A percentile compares a stretch with the other conserved stretches of the same genome.
phyloP scores from a whole-genome alignment of 2,329 filamentous ascomycete species.

The Madurella mycetomatis region DNA sequence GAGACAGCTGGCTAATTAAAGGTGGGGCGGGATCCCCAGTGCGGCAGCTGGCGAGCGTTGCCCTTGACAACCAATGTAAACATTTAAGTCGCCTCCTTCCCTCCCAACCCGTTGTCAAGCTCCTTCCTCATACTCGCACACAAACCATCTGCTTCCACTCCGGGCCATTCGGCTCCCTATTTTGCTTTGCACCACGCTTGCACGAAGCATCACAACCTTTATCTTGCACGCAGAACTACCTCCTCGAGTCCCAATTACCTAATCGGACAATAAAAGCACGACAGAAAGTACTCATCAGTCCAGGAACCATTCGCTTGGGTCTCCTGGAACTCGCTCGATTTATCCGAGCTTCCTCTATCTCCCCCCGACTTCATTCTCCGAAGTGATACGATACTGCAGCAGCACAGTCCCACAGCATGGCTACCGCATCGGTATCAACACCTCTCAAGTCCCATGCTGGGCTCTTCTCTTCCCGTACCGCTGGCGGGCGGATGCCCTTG shows the following conservation, averaged over 20 bases:
- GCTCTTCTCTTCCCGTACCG: slow-evolving; percentile 86
- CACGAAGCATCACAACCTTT: slow-evolving; percentile 4
- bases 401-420: slow-evolving; percentile 58
- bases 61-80: slow-evolving; percentile 25
- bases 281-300: slow-evolving; percentile 43
- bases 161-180: background rate
- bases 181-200: background rate
- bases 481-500: slow-evolving; percentile 89
- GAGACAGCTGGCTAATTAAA: background rate
- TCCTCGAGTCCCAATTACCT: slow-evolving; percentile 31
- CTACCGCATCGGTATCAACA: slow-evolving; percentile 74
- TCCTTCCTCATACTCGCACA: slow-evolving; percentile 8
- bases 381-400: slow-evolving; percentile 36
- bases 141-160: slow-evolving; percentile 23
- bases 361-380: slow-evolving; percentile 42
- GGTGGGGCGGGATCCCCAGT: background rate
- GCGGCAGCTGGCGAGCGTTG: slow-evolving; percentile 8
- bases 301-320: slow-evolving; percentile 57
- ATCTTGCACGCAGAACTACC: slow-evolving; percentile 24
- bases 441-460: slow-evolving; percentile 93
- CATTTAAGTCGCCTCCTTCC: slow-evolving; percentile 23
- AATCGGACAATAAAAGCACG: slow-evolving; percentile 36
- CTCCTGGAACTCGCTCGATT: slow-evolving; percentile 54
- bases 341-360: slow-evolving; percentile 36
- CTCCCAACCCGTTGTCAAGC: slow-evolving; percentile 16